These are phyloP conservation scores for Trichoderma gamsii DNA, from an alignment of 495 filamentous ascomycete genomes.

Conservation along the genomic window DNA sequence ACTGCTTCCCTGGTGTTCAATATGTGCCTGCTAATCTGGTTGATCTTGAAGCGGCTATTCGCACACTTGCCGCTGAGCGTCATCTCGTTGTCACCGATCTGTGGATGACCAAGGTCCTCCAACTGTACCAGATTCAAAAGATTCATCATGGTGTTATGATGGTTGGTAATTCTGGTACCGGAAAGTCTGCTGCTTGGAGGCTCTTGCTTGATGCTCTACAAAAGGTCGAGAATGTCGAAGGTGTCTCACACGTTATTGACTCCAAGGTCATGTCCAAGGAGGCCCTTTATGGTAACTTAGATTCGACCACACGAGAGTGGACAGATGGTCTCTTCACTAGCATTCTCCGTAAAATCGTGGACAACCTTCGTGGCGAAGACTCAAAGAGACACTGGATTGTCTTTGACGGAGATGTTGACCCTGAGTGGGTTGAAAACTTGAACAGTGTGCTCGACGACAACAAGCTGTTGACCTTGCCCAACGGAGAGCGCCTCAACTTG, in stretches of 20 bases:
- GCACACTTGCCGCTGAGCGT: conserved; percentile 70
- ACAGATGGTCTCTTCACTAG: conserved; percentile 97
- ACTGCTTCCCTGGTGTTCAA: conserved; percentile 86
- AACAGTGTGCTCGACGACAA: conserved; percentile 99
- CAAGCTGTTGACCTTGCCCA: conserved; percentile 91
- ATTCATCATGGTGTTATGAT: conserved; percentile 99
- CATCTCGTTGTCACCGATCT: conserved; percentile 82
- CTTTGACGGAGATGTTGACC: conserved; percentile 97
- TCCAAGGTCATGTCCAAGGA: conserved; percentile 99
- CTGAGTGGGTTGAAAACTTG: conserved; percentile 98
- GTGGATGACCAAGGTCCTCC: conserved; percentile 95
- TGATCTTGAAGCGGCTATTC: conserved; percentile 73
- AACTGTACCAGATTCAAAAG: conserved; percentile 93
- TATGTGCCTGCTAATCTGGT: conserved; percentile 85
- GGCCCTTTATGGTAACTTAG: conserved; percentile 85
- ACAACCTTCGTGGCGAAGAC: conserved; percentile 96
- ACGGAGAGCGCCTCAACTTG: conserved; percentile 92
- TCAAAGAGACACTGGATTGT: conserved; percentile 98
- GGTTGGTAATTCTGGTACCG: conserved; percentile 91
- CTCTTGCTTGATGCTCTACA: conserved; percentile 90
- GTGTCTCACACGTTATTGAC: conserved; percentile 95
- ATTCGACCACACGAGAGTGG: conserved; percentile 97
- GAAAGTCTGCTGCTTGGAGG: conserved; percentile 93
- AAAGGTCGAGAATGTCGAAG: conserved; percentile 81
- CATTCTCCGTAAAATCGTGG: conserved; percentile 95